phyloP scores from a whole-genome alignment of 148 eudicot species.

The Arbutus unedo region DNA sequence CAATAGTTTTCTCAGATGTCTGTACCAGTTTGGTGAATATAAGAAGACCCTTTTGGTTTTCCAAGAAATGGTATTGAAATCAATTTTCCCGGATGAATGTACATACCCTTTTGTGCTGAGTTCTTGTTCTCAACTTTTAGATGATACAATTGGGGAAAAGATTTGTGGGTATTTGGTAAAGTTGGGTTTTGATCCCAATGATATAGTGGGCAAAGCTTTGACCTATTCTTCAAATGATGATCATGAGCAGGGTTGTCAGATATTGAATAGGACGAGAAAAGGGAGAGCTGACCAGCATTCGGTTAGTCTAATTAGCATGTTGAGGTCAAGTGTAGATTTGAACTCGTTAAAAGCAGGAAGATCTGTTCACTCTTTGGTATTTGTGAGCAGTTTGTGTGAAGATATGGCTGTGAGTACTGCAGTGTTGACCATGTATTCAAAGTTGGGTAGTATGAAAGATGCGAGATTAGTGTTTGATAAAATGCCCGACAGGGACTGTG shows the following conservation, averaged over 20 bases:
- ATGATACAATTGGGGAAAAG: slow-evolving; percentile 19
- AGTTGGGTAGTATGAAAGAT: slow-evolving; percentile 20
- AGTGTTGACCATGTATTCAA: slow-evolving; percentile 34
- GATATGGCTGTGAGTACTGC: slow-evolving; percentile 32
- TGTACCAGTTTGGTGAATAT: slow-evolving; percentile 22
- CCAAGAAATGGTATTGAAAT: slow-evolving; percentile 30
- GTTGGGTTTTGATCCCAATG: slow-evolving; percentile 25
- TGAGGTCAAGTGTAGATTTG: slow-evolving; percentile 31
- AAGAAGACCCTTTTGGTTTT: slow-evolving; percentile 27
- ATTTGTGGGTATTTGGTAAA: slow-evolving; percentile 31
- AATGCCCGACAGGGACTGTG: slow-evolving; percentile 32
- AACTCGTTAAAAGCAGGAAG: slow-evolving; percentile 25
- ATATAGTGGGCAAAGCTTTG: slow-evolving; percentile 22
- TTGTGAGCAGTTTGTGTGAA: slow-evolving; percentile 24
- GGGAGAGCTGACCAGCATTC: slow-evolving; percentile 20
- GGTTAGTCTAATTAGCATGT: slow-evolving; percentile 24
- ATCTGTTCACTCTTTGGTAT: slow-evolving; percentile 23
- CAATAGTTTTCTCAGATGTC: slow-evolving; percentile 21
- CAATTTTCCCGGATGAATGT: slow-evolving; percentile 27
- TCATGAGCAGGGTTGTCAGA: slow-evolving; percentile 8
- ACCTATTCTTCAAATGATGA: slow-evolving; percentile 16
- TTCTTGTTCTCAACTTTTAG: slow-evolving; percentile 14
- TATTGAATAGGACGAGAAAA: slow-evolving; percentile 26
- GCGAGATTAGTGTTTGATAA: slow-evolving; percentile 30
- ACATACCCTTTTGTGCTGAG: slow-evolving; percentile 33